Base-by-base conservation (phyloP, 2,329 filamentous ascomycete genomes). In the Phaeosphaeria sp. region DNA sequence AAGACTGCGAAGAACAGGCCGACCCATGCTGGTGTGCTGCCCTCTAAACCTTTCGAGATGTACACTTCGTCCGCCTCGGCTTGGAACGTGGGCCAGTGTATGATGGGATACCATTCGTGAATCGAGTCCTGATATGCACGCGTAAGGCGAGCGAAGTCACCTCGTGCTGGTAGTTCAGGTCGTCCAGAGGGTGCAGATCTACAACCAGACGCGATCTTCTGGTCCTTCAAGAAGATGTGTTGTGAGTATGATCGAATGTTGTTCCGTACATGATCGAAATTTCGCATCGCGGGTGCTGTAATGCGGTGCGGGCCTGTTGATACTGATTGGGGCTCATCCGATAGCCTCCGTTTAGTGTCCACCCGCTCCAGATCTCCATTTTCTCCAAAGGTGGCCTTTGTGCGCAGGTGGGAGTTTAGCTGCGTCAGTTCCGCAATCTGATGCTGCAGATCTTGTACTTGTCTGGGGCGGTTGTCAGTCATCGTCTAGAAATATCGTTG, bases 381-480 rank as follows among this genome's bases (percentile, higher is more conserved):
- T n/a, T 78, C 77, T 50, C 82, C 80, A 40, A 83, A 82, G 40
- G 79, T 69, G 44, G 92, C 79, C 69, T 89, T 86, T 27, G 89
- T 87, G 51, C 87, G 87, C 40, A 97, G 80, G 60, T 88, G 89
- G 55, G 82, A 84, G 70, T 97, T 93, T 75, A 97, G 91, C 56
- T 92, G 88, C 73, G 89, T 91, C 42, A 95, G 85, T 51, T 89
- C 86, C 47, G 90, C 86, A 70, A 97, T 87, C 78, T 97, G 93
- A 77, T 92, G 95, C 79, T 98, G 94, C 24, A 99, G 83, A 75
- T 99, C 95, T 78, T 98, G 95, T 13, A 98, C 91, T 82, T 97
- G 95, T 75, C 85, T 87, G 47, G n/a, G 18, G 24, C n/a, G n/a
- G 53, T 46, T 54, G 20, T 25, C 17, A 36, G 52, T 71, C 36